These are phyloP conservation scores for Prosopis cineraria DNA, from an alignment of 306 rosid species.

Conservation along the genomic window DNA sequence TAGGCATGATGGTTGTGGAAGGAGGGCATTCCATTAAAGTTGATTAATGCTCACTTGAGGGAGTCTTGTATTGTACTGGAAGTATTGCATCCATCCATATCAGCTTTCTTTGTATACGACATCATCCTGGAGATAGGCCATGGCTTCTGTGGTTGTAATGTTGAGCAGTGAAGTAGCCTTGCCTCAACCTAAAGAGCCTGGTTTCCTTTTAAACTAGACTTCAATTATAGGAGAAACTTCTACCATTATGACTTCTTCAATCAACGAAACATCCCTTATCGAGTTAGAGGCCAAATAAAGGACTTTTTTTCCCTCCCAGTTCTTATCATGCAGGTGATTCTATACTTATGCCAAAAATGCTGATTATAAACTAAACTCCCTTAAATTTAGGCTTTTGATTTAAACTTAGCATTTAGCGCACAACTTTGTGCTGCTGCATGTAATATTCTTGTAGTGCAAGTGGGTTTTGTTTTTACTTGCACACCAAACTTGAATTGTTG, in stretches of 20 bases:
- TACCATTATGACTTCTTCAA: constrained; percentile 7
- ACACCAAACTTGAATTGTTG: no score
- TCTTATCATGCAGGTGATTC: no score
- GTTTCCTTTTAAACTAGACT: constrained; percentile 17
- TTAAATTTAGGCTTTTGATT: no score
- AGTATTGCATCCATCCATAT: constrained; percentile 44
- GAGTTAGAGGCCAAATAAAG: constrained; percentile 26
- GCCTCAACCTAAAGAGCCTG: constrained; percentile 49
- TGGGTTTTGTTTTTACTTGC: no score
- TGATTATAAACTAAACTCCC: no score
- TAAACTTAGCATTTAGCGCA: no score
- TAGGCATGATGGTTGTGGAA: constrained; percentile 41
- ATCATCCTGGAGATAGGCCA: constrained; percentile 48
- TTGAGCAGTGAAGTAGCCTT: constrained; percentile 37
- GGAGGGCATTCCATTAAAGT: constrained; percentile 8
- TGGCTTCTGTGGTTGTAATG: constrained; percentile 50
- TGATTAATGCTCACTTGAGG: constrained; percentile 29
- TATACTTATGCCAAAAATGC: no score
- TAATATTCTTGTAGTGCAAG: no score
- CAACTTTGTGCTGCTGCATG: no score
- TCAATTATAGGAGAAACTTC: not conserved
- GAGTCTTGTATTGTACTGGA: not conserved
- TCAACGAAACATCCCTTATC: constrained; percentile 14
- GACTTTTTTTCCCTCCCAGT: not conserved
- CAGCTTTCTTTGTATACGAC: constrained; percentile 53